These are phyloP conservation scores for Diaporthe eres DNA, from an alignment of 2,329 filamentous ascomycete genomes.

Conservation along the genomic window DNA sequence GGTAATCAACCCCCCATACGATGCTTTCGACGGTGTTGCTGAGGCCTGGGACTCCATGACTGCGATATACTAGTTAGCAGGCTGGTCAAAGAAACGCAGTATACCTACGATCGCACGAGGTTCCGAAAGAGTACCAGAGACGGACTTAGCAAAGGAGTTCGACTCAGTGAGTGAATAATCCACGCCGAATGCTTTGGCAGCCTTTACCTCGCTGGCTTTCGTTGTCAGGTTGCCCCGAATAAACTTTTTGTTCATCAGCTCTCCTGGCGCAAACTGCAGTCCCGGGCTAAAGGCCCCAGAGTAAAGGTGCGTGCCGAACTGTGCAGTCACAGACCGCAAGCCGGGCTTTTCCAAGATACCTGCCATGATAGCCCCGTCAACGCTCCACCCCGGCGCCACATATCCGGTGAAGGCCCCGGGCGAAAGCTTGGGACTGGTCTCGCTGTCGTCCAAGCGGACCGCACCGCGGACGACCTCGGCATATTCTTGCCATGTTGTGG, in stretches of 20 bases:
- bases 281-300: background rate
- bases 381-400: conserved; percentile 13
- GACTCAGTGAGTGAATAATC: conserved; percentile 3
- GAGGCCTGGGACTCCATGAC: conserved; percentile 5
- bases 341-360: conserved; percentile 6
- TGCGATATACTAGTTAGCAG: background rate
- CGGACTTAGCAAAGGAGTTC: conserved; percentile 5
- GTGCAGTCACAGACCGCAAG: background rate
- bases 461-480: background rate
- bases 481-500: conserved; percentile 2
- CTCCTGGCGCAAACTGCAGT: background rate
- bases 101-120: background rate
- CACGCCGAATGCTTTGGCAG: conserved; percentile 12
- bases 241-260: conserved; percentile 6
- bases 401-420: conserved; percentile 1
- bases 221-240: conserved; percentile 6
- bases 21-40: conserved; percentile 7
- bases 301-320: conserved; percentile 1
- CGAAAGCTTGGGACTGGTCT: background rate
- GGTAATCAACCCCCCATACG: background rate
- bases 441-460: background rate
- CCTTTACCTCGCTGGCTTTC: background rate
- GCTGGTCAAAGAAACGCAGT: background rate
- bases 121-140: background rate
- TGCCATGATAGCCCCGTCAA: conserved; percentile 1